phyloP scores from a whole-genome alignment of 2,329 filamentous ascomycete genomes.

The Aspergillus sp. region DNA sequence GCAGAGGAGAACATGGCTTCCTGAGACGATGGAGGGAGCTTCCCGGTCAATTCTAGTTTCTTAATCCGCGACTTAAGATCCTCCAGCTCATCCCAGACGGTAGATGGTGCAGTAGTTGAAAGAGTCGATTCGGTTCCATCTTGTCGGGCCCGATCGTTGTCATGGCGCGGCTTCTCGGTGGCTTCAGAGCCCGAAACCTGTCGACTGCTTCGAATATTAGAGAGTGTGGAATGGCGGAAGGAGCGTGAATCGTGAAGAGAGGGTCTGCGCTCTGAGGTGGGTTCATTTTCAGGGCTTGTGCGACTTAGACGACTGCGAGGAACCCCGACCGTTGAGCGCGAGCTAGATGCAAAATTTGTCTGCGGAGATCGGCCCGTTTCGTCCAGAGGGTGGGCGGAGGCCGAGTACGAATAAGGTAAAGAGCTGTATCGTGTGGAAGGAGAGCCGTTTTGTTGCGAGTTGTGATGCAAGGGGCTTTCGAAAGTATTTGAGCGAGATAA shows the following conservation, averaged over 20 bases:
- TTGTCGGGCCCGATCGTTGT: conserved; percentile 34
- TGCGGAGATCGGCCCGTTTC: conserved; percentile 37
- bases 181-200: conserved; percentile 36
- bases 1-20: conserved; percentile 69
- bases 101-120: conserved; percentile 85
- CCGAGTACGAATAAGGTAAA: conserved; percentile 28
- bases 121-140: conserved; percentile 82
- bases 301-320: conserved; percentile 39
- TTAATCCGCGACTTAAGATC: conserved; percentile 92
- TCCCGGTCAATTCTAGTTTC: conserved; percentile 84
- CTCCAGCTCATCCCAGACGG: conserved; percentile 96
- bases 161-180: conserved; percentile 34
- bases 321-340: conserved; percentile 38
- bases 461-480: conserved; percentile 32
- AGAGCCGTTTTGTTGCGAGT: conserved; percentile 32
- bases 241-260: conserved; percentile 35
- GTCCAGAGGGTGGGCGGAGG: conserved; percentile 41
- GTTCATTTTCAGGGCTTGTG: conserved; percentile 33
- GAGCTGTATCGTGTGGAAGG: conserved; percentile 30
- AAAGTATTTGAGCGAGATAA: conserved; percentile 29
- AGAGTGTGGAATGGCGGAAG: conserved; percentile 35
- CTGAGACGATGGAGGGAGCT: conserved; percentile 77
- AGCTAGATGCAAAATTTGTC: conserved; percentile 29
- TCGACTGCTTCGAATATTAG: conserved; percentile 36
- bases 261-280: conserved; percentile 29